phyloP scores from a whole-genome alignment of 495 filamentous ascomycete species.

The Immersiella caudata region DNA sequence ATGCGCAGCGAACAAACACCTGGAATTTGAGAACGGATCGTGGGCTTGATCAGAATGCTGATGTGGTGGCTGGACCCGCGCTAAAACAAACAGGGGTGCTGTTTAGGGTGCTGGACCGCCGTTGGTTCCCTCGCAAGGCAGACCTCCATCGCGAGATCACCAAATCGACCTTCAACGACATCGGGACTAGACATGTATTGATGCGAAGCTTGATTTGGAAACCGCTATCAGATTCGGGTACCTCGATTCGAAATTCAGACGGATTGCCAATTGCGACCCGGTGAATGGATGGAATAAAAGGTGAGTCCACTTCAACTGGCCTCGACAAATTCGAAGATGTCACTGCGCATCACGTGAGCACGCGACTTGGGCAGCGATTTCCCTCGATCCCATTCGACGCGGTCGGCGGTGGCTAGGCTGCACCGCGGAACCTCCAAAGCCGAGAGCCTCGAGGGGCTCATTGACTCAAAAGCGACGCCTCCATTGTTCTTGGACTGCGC shows the following conservation, averaged over 20 bases:
- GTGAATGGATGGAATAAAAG: no score
- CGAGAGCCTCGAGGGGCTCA: neutral
- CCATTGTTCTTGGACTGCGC: neutral
- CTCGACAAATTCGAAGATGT: neutral
- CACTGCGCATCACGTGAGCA: neutral
- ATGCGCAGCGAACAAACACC: neutral
- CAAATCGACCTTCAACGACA: neutral
- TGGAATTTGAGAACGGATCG: neutral
- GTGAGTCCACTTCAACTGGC: no score
- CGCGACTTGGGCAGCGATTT: neutral
- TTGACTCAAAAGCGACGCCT: neutral
- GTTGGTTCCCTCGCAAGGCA: constrained; percentile 19
- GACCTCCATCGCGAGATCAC: neutral
- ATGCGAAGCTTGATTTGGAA: no score
- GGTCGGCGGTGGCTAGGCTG: neutral
- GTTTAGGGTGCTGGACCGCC: neutral
- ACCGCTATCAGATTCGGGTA: neutral
- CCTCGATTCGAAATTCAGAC: neutral
- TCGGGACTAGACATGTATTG: no score
- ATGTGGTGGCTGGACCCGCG: neutral
- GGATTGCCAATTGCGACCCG: no score
- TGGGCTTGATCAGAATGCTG: neutral
- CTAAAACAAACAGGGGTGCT: no score
- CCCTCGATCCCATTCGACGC: neutral
- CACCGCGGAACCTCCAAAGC: neutral